Base-by-base conservation (phyloP, 108 stramenopile species). In the Aureococcus anophagefferens region DNA sequence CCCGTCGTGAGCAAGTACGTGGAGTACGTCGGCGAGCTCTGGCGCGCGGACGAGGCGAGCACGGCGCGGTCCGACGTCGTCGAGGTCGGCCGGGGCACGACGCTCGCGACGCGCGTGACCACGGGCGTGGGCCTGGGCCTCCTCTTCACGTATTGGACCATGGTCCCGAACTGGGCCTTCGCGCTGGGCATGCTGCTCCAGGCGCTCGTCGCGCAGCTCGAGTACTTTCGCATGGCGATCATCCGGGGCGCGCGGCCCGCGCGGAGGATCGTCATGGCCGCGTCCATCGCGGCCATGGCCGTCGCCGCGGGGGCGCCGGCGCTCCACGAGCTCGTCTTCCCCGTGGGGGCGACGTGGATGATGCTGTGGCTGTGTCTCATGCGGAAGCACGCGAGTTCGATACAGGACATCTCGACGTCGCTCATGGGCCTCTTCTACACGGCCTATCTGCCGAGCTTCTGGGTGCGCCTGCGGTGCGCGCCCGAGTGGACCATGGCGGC, bases 161-260 rank as follows among this genome's bases (percentile, higher is more conserved):
- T 95, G 73, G 88, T 86, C 40, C 93, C 95, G 4, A 91, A 93
- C 71, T 91, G 87, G 74, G 72, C 93, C 36, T 96, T 96, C 75
- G 91, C 95, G 46, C 73, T 82, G 21, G 80, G 93, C 40, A 94
- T 96, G 74, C 85, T 90, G 30, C 76, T 94, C 70, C 89, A 93
- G 88, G 91, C 92, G 4, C 14, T 78, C 21, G 46, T 82, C 66
- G 82, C 78, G 9, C 93, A 94, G 76, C 83, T 93, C 40, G 94
- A 95, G 83, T 98, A 96, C 79, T 97, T 93, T 78, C 84, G 94
- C n/a, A 94, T 94, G 91, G 89, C 92, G 59, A 92, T 93, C 85
- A 84, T 84, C 73, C 82, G 90, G 25, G 94, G 94, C 13, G 91
- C 93, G 35, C 89, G 88, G 80, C 93, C 96, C 15, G 94, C 96